phyloP scores from a whole-genome alignment of 2,329 filamentous ascomycete species.

The Fusarium sp. region DNA sequence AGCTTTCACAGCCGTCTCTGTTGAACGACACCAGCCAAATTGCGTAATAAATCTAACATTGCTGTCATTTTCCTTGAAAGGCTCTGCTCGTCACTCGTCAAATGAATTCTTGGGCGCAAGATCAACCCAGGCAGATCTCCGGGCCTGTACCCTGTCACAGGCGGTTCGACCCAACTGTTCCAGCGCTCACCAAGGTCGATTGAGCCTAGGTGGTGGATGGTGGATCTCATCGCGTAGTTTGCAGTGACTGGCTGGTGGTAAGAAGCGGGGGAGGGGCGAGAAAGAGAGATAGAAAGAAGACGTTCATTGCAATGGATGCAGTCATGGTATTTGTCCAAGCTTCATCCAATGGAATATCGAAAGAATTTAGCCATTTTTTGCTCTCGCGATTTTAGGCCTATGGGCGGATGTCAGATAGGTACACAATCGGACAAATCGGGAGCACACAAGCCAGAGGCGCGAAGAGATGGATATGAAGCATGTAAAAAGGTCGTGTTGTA shows the following conservation, averaged over 20 bases:
- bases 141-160: constrained; percentile 37
- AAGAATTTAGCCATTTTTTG: constrained; percentile 11
- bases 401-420: constrained; percentile 4
- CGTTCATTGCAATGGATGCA: constrained; percentile 30
- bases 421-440: constrained; percentile 1
- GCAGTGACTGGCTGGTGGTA: constrained; percentile 31
- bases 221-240: constrained; percentile 37
- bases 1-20: neutral
- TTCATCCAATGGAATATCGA: constrained; percentile 29
- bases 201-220: constrained; percentile 30
- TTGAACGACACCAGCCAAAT: neutral
- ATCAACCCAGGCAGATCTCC: constrained; percentile 2
- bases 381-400: constrained; percentile 8
- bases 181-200: constrained; percentile 22
- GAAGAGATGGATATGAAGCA: constrained; percentile 24
- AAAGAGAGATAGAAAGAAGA: constrained; percentile 28
- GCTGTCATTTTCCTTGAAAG: neutral
- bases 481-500: constrained; percentile 13
- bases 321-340: constrained; percentile 27
- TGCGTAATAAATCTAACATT: neutral
- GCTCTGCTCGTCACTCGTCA: neutral
- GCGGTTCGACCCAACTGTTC: constrained; percentile 13
- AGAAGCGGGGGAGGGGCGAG: constrained; percentile 43
- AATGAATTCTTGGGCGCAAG: constrained; percentile 12
- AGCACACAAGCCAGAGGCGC: constrained; percentile 3